phyloP scores from a whole-genome alignment of 768 basidiomycete species.

The Melanogaster broomeanus region DNA sequence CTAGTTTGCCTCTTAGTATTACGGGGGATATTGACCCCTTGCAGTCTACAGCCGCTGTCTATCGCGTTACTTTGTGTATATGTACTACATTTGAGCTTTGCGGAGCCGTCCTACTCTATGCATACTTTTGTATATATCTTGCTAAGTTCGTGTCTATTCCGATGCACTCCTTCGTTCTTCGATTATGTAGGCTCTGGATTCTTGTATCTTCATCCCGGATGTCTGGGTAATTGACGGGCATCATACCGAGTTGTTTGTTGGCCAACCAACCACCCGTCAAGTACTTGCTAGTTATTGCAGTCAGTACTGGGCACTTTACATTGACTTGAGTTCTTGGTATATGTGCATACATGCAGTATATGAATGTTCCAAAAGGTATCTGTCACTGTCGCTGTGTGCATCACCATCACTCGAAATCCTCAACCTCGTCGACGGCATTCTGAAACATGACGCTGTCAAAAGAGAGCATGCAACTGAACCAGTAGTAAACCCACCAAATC shows the following conservation, averaged over 20 bases:
- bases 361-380: no score
- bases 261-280: no score
- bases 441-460: no score
- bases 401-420: no score
- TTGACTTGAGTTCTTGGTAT: neutral
- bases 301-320: no score
- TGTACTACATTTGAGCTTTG: slow-evolving; percentile 22
- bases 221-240: neutral
- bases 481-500: slow-evolving; percentile 7
- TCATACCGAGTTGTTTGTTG: no score
- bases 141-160: slow-evolving; percentile 6
- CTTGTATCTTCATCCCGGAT: neutral
- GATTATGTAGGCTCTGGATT: neutral
- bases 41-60: slow-evolving; percentile 26
- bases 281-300: no score
- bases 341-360: no score
- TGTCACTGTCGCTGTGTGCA: no score
- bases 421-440: no score
- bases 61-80: slow-evolving; percentile 29
- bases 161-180: slow-evolving; percentile 9
- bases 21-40: slow-evolving; percentile 15
- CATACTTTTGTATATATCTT: slow-evolving; percentile 18
- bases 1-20: slow-evolving; percentile 3
- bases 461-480: no score
- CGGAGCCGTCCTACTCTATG: slow-evolving; percentile 19